Evolutionary conservation across 352 stramenopile genomes (phyloP), one percentile per base, ranked within the genome.

Genomic region (Pythium plurisporium): DNA sequence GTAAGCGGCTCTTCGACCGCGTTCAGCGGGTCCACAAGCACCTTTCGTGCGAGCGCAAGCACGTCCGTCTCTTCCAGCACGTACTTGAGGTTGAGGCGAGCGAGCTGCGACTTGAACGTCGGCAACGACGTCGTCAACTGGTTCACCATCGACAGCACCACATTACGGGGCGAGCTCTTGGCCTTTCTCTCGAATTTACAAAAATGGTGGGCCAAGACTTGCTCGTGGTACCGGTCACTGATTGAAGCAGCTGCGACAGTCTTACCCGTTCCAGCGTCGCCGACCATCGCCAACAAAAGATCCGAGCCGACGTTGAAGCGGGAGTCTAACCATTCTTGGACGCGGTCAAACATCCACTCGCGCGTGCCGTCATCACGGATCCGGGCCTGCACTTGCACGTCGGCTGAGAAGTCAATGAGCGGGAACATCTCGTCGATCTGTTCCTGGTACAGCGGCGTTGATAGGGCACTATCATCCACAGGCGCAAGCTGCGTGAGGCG

Each of bases 351-450:
- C 5, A 73, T 81, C 82, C 82, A 94, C 36, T 73, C 66, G 20
- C 85, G 80, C 17, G 80, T 76, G 5, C 73, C 70, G 8, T 76
- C 60, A 15, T 80, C 72, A 26, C 83, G 60, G 2, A 58, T 60
- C 3, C 68, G 67, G 3, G 82, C 63, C 44, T 84, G 66, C 6
- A 64, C 51, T 11, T 74, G 56, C 5, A 88, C 62, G 19, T 89
- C 80, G 2, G 64, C 65, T 8, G 71, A 73, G 31, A 61, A 81
- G 66, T 91, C 82, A n/a, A 93, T 69, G 11, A 88, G 64, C 26
- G 82, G 82, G 66, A 93, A 93, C 62, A 91, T 71, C n/a, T 91
- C 76, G 61, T 89, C 79, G 53, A 93, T 87, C 54, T 91, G 76
- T 49, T 86, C 69, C 38, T 79, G 55, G n/a, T 60, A 53, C 26